Conservation (phyloP, 2,329 filamentous ascomycete genomes). For the Parascedosporium putredinis region DNA sequence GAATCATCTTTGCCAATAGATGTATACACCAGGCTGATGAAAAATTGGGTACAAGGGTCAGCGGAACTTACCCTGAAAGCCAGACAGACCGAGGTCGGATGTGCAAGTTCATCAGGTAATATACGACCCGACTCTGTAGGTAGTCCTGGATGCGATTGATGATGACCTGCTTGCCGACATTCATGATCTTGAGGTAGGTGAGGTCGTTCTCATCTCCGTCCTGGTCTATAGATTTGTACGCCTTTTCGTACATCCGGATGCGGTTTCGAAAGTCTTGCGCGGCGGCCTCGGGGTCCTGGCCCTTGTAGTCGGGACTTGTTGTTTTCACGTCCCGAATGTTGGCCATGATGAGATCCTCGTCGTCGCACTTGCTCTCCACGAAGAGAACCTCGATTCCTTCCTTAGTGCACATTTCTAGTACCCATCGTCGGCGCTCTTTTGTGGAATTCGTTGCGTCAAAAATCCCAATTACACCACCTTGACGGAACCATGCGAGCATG, state of each 20-base stretch:
- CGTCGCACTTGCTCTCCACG: constrained; percentile 93
- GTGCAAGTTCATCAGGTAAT: constrained; percentile 97
- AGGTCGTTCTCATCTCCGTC: constrained; percentile 68
- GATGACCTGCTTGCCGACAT: constrained; percentile 90
- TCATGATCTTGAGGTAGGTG: constrained; percentile 95
- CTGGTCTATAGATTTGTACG: constrained; percentile 86
- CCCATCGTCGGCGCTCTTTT: constrained; percentile 81
- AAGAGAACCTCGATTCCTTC: constrained; percentile 85
- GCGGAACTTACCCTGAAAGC: constrained; percentile 70
- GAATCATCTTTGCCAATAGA: too few species aligned
- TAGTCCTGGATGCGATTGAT: constrained; percentile 98
- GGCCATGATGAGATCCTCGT: constrained; percentile 92
- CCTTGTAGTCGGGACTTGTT: constrained; percentile 86
- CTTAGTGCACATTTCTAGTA: constrained; percentile 64
- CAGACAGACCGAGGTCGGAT: constrained; percentile 95
- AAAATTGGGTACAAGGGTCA: background rate
- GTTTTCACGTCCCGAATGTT: constrained; percentile 98
- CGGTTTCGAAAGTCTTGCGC: constrained; percentile 87
- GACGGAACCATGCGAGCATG: constrained; percentile 86
- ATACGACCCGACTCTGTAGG: constrained; percentile 88
- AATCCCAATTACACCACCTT: constrained; percentile 77
- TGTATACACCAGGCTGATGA: too few species aligned
- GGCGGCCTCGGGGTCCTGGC: constrained; percentile 85
- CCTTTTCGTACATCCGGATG: constrained; percentile 94
- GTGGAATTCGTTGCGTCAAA: constrained; percentile 96